Evolutionary conservation across 257 asterid species (phyloP).

Genomic region (Solanum chmielewskii): DNA sequence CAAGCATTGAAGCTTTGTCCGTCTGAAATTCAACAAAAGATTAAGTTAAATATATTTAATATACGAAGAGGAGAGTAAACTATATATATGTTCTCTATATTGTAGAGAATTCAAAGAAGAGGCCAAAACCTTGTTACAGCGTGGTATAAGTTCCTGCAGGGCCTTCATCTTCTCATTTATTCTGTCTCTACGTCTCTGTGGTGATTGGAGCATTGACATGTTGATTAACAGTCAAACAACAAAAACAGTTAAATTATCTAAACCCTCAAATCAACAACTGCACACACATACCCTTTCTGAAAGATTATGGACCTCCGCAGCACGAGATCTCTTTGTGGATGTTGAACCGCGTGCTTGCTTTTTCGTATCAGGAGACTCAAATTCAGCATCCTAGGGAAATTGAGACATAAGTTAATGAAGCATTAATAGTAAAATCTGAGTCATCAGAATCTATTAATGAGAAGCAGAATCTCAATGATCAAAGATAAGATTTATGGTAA

Average conservation of each 20-base stretch:
- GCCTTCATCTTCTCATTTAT: constrained; percentile 82
- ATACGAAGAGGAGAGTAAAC: neutral
- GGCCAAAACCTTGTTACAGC: constrained; percentile 69
- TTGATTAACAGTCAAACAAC: neutral
- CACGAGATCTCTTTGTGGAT: constrained; percentile 58
- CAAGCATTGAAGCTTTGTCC: constrained; percentile 82
- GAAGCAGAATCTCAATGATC: too few relatives aligned
- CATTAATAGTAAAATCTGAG: neutral
- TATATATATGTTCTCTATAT: neutral
- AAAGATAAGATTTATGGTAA: too few relatives aligned
- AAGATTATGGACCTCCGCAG: constrained; percentile 76
- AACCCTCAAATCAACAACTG: neutral
- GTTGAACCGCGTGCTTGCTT: constrained; percentile 40
- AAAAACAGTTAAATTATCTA: neutral
- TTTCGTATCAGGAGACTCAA: constrained; percentile 37
- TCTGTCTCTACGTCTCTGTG: constrained; percentile 82
- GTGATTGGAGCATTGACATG: neutral
- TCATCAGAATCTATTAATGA: too few relatives aligned
- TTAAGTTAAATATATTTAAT: neutral
- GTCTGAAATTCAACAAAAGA: constrained; percentile 29
- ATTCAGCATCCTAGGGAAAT: constrained; percentile 33
- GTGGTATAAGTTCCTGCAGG: constrained; percentile 73
- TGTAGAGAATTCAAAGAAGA: neutral
- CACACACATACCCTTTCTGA: constrained; percentile 9
- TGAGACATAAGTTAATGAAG: neutral